Evolutionary conservation across 106 monocot genomes (phyloP), one percentile per base, ranked within the genome.

Genomic region (Phalaenopsis equestris): DNA sequence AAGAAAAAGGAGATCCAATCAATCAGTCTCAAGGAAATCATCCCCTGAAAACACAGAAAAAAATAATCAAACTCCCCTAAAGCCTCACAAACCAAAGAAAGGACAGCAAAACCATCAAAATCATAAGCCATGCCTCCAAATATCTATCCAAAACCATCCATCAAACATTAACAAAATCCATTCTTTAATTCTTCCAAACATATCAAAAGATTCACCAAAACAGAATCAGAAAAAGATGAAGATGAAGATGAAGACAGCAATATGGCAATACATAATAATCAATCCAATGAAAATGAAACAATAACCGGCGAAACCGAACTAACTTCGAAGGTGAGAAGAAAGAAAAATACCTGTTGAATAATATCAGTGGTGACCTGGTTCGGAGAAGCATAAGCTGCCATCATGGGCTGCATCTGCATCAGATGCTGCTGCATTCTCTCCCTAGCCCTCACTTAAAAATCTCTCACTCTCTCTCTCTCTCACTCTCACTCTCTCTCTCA

Each of bases 321-420:
- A 43, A 12, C n/a, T 30, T 12, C 19, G 75, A 36, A 23, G 30
- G 58, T 38, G 67, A 23, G 45, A 41, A 64, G 56, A 12, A 78
- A 17, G 65, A 55, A 43, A 42, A 79, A 47, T 18, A 91, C 91
- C 91, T 91, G 91, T 76, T 91, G 91, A 48, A 91, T 91, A 75
- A 91, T 82, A 82, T 91, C 91, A 37, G 91, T 88, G 79, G 91
- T 91, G 84, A 91, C 86, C 49, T 86, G 86, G 70, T 83, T 91
- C 7, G 86, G 86, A 24, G 86, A 85, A 65, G 80, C 86, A 39
- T 88, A 91, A 70, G 86, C 84, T 70, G 88, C 88, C 91, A 91
- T 88, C 84, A 91, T 88, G 77, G 88, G 91, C 87, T 90, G 91
- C 91, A 88, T 86, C 84, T 91, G 91, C 88, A 88, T 88, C 80